phyloP scores from a whole-genome alignment of 2,329 filamentous ascomycete species.

The Cercospora nicotianae region DNA sequence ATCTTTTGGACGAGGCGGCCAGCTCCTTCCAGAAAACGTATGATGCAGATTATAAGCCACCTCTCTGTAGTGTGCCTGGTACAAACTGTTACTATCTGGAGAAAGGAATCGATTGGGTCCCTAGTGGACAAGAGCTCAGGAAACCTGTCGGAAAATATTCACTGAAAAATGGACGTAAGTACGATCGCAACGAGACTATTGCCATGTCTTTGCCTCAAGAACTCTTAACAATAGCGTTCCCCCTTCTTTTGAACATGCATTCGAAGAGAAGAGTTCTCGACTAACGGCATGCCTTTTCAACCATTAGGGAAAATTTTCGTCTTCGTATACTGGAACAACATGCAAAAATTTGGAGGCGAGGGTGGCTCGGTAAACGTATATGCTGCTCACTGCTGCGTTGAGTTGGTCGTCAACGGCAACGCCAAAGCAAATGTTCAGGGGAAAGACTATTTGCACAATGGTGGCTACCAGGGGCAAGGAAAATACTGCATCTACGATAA shows the following conservation, averaged over 20 bases:
- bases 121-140: not conserved
- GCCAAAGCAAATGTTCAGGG: not conserved
- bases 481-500: not conserved
- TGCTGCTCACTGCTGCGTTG: not conserved
- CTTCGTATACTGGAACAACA: not conserved
- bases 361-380: not conserved
- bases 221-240: too few relatives aligned
- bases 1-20: not conserved
- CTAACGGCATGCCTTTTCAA: not conserved
- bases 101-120: not conserved
- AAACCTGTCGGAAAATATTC: not conserved
- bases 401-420: not conserved
- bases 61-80: not conserved
- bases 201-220: not conserved
- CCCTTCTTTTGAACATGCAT: not conserved
- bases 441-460: not conserved
- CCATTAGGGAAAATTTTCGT: not conserved
- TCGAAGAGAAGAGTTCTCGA: not conserved
- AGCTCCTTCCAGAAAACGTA: not conserved
- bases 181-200: not conserved
- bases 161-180: not conserved
- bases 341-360: not conserved
- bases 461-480: not conserved
- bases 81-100: not conserved
- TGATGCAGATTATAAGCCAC: not conserved